These are phyloP conservation scores for Raphanus hybrid DNA, from an alignment of 441 rosid genomes.

Conservation along the genomic window DNA sequence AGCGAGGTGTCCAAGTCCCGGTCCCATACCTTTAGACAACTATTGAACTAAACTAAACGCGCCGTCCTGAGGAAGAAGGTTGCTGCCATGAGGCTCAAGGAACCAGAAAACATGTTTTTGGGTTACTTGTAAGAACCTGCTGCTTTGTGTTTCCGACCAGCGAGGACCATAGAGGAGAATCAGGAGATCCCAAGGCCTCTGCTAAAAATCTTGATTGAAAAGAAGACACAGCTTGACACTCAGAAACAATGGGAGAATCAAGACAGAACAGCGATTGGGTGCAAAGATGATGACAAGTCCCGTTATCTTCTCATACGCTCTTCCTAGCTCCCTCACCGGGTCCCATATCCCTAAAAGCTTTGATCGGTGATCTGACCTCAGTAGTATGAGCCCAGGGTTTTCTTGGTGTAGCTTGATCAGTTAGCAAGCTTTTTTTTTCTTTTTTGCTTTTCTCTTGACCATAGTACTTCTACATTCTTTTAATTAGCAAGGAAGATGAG, in stretches of 20 bases:
- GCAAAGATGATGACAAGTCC: constrained; percentile 65
- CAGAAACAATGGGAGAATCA: constrained; percentile 88
- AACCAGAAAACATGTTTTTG: background rate
- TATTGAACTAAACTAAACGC: constrained; percentile 7
- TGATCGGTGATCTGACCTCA: too few species aligned
- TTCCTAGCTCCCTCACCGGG: too few species aligned
- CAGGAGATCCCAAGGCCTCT: constrained; percentile 80
- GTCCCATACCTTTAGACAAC: constrained; percentile 18
- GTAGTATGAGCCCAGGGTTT: constrained; percentile 2
- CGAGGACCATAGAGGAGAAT: constrained; percentile 63
- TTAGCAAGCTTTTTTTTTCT: background rate
- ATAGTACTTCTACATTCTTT: constrained; percentile 23
- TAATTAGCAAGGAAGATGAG: constrained; percentile 29
- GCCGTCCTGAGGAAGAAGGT: background rate
- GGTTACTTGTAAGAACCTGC: constrained; percentile 33
- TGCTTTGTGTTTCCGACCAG: constrained; percentile 66
- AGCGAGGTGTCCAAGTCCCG: too few species aligned
- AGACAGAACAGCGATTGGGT: constrained; percentile 78
- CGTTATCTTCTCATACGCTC: constrained; percentile 91
- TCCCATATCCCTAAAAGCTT: background rate
- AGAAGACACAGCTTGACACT: constrained; percentile 84
- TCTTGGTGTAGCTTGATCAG: background rate
- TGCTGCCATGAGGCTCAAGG: constrained; percentile 10
- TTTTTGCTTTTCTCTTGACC: background rate
- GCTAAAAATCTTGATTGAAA: constrained; percentile 89